Percentiles rank a stretch among this genome's conserved stretches.
Evolutionary conservation across 2,329 filamentous ascomycete genomes (phyloP).

Genomic region (Colletotrichum sp.): DNA sequence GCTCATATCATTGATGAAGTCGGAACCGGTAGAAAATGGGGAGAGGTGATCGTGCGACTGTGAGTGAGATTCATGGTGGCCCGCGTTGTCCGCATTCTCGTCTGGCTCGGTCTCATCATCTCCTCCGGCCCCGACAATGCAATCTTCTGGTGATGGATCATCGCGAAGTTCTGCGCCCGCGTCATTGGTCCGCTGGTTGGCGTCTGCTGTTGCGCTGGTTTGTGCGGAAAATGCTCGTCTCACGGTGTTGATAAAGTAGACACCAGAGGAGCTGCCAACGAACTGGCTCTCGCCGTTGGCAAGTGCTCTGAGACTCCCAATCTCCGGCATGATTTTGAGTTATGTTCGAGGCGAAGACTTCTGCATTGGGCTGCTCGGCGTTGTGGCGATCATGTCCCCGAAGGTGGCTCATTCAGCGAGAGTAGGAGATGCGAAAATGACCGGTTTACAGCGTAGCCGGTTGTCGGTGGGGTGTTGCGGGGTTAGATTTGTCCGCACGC

Average conservation of each 20-base stretch:
- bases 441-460: neutral
- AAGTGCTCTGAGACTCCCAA: constrained; percentile 19
- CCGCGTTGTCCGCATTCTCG: neutral
- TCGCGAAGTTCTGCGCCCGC: neutral
- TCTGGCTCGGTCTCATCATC: neutral
- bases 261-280: constrained; percentile 56
- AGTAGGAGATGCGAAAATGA: neutral
- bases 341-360: neutral
- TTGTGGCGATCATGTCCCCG: neutral
- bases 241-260: constrained; percentile 60
- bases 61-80: neutral
- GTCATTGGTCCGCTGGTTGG: neutral
- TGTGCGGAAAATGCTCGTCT: constrained; percentile 51
- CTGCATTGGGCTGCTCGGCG: neutral
- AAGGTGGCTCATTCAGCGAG: neutral
- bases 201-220: constrained; percentile 14
- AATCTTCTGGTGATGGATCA: constrained; percentile 16
- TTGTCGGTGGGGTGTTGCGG: neutral
- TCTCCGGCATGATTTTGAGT: neutral
- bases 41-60: neutral
- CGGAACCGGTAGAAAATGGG: neutral
- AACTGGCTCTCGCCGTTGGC: constrained; percentile 47
- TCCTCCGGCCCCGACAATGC: constrained; percentile 8
- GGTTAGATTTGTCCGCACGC: neutral
- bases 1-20: neutral